These are phyloP conservation scores for Encephalitozoon romaleae DNA, from an alignment of 371 early-diverging fungal genomes.

Conservation along the genomic window DNA sequence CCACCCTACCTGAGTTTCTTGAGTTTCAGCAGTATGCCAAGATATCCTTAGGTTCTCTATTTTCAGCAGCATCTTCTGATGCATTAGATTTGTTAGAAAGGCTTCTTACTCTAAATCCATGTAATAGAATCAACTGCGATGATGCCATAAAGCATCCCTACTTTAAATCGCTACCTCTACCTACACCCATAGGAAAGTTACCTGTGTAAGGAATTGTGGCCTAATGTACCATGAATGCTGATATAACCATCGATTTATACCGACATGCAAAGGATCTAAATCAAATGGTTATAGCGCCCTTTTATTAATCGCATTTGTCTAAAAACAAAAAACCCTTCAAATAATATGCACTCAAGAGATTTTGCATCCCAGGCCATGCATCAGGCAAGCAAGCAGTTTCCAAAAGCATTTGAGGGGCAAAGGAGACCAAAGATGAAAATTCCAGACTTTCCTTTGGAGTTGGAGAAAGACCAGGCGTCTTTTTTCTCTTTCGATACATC, in stretches of 20 bases:
- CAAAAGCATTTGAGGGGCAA: constrained; percentile 17
- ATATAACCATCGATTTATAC: background rate
- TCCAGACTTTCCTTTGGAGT: constrained; percentile 23
- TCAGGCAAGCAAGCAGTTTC: background rate
- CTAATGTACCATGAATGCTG: background rate
- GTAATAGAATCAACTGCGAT: constrained; percentile 72
- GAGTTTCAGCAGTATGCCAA: constrained; percentile 68
- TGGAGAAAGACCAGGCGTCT: constrained; percentile 21
- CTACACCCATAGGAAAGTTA: constrained; percentile 63
- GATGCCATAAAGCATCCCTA: constrained; percentile 77
- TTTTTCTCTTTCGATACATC: constrained; percentile 24
- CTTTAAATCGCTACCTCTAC: constrained; percentile 73
- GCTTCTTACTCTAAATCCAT: constrained; percentile 81
- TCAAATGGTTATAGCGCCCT: background rate
- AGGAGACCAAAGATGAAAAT: constrained; percentile 30
- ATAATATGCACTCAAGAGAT: constrained; percentile 28
- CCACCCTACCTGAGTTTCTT: constrained; percentile 49
- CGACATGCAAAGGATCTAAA: too few relatives aligned
- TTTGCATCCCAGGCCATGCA: background rate
- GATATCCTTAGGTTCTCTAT: constrained; percentile 68
- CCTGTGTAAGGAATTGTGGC: background rate
- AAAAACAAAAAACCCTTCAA: constrained; percentile 9
- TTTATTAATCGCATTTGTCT: background rate
- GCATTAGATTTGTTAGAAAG: constrained; percentile 77
- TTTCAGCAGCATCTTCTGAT: constrained; percentile 80